Evolutionary conservation across 345 rosid species (phyloP).

Genomic region (Citrus reticulata): DNA sequence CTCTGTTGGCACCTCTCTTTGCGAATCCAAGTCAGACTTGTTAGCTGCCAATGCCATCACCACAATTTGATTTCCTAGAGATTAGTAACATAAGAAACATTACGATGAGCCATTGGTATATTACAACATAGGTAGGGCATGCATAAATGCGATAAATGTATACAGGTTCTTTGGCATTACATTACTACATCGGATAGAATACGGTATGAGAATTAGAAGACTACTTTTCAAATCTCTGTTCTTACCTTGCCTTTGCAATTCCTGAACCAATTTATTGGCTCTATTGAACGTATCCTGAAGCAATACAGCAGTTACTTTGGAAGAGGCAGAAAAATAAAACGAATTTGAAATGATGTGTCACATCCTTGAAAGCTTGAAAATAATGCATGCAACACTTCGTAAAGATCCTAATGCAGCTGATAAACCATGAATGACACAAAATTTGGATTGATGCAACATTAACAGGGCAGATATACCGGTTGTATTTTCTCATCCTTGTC

Average conservation of each 20-base stretch:
- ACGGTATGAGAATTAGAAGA: not conserved
- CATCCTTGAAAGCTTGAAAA: not conserved
- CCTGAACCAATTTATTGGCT: conserved; percentile 68
- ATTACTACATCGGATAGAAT: too few relatives aligned
- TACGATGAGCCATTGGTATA: not conserved
- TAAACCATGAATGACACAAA: not conserved
- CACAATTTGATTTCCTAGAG: conserved; percentile 50
- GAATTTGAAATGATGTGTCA: not conserved
- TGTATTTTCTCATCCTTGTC: not conserved
- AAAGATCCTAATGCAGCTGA: too few relatives aligned
- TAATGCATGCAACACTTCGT: not conserved
- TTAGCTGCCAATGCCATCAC: conserved; percentile 63
- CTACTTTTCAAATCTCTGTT: not conserved
- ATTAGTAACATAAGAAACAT: not conserved
- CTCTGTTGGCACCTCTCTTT: conserved; percentile 52
- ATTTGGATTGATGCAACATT: not conserved
- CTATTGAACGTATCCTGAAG: conserved; percentile 55
- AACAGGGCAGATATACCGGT: not conserved
- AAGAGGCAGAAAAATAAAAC: not conserved
- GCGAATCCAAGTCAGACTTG: conserved; percentile 52
- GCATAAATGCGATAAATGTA: not conserved
- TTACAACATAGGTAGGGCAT: not conserved
- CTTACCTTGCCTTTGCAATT: conserved; percentile 66
- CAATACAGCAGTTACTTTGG: not conserved
- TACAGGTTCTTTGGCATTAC: not conserved